phyloP scores from a whole-genome alignment of 805 yeast species.

The Kazachstania bromeliacearum region DNA sequence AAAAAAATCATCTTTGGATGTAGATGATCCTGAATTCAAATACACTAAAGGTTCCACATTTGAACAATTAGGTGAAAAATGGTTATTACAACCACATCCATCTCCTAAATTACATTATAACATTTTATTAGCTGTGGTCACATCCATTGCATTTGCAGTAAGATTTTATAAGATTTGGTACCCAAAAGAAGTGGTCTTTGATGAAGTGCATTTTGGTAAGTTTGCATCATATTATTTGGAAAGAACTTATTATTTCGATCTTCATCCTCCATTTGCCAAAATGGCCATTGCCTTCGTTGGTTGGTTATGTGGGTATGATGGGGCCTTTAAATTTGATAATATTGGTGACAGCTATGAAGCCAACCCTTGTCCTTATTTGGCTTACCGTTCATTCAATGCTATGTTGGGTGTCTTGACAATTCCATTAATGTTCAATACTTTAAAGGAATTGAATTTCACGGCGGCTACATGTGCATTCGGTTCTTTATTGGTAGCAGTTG shows the following conservation, averaged over 20 bases:
- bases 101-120: conserved; percentile 31
- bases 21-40: conserved; percentile 20
- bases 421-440: conserved; percentile 72
- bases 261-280: conserved; percentile 97
- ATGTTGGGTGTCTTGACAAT: conserved; percentile 74
- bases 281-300: conserved; percentile 86
- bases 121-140: conserved; percentile 48
- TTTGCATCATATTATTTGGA: conserved; percentile 80
- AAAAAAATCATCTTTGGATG: conserved; percentile 8
- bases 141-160: conserved; percentile 55
- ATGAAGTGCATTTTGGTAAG: conserved; percentile 82
- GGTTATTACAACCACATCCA: conserved; percentile 22
- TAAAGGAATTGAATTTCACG: conserved; percentile 77
- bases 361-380: conserved; percentile 79
- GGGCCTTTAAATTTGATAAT: conserved; percentile 82
- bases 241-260: conserved; percentile 87
- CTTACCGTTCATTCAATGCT: conserved; percentile 72
- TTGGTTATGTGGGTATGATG: conserved; percentile 80
- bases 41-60: conserved; percentile 16
- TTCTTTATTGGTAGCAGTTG: conserved; percentile 66
- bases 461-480: conserved; percentile 74
- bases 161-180: conserved; percentile 54
- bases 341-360: conserved; percentile 75
- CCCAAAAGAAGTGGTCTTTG: conserved; percentile 74
- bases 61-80: conserved; percentile 18